phyloP scores from a whole-genome alignment of 768 basidiomycete species.

The Cytidiella melzeri region DNA sequence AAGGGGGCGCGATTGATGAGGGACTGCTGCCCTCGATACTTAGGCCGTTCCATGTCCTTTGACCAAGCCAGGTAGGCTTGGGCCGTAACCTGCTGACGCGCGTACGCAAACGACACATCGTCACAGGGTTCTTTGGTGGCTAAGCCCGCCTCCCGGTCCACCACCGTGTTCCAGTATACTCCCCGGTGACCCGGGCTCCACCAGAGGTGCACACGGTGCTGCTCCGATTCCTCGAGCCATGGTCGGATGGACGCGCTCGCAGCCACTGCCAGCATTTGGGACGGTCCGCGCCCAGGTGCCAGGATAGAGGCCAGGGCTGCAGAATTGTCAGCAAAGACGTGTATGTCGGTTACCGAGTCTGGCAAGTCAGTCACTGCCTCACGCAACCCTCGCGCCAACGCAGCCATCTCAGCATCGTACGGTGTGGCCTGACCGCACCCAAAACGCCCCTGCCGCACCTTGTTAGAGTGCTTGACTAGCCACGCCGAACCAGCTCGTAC shows the following conservation, averaged over 20 bases:
- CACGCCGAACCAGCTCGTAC: no score
- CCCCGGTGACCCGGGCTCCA: conserved; percentile 6
- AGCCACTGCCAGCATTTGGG: conserved; percentile 5
- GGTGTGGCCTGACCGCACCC: no score
- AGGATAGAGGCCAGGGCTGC: conserved; percentile 6
- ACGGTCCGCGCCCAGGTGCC: conserved; percentile 3
- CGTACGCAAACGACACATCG: conserved; percentile 4
- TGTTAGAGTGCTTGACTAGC: no score
- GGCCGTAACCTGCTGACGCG: conserved; percentile 3
- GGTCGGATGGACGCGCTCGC: conserved; percentile 3
- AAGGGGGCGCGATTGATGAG: not conserved
- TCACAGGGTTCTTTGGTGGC: not conserved
- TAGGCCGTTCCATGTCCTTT: not conserved
- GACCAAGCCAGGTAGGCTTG: not conserved
- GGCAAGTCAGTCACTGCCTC: conserved; percentile 2
- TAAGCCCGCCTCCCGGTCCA: not conserved
- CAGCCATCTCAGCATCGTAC: conserved; percentile 11
- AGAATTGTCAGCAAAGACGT: conserved; percentile 8
- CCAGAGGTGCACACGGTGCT: not conserved
- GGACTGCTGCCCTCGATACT: conserved; percentile 2
- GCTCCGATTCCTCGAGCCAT: not conserved
- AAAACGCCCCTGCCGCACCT: no score
- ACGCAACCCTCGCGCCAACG: conserved; percentile 1
- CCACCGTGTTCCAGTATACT: conserved; percentile 1
- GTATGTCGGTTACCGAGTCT: not conserved